phyloP scores from a whole-genome alignment of 2,329 filamentous ascomycete species.

The Sordariomycetes sp. region DNA sequence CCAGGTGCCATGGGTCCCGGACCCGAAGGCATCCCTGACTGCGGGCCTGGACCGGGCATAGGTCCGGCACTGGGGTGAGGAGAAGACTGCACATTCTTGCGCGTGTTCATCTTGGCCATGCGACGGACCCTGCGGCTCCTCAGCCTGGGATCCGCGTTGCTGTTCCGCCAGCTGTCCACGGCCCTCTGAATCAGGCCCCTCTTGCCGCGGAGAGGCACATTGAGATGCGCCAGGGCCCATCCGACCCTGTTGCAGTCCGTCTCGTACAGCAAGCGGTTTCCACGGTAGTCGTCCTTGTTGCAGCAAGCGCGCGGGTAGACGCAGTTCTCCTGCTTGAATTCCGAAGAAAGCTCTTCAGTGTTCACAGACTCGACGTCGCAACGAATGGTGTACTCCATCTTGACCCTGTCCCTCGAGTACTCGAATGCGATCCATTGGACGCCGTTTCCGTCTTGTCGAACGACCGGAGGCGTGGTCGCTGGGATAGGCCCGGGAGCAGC shows the following conservation, averaged over 20 bases:
- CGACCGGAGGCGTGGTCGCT: constrained; percentile 88
- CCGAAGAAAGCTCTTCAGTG: constrained; percentile 71
- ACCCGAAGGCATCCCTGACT: constrained; percentile 53
- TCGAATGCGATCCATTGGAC: constrained; percentile 99
- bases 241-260: constrained; percentile 99
- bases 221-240: constrained; percentile 94
- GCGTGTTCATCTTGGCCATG: constrained; percentile 91
- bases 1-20: constrained; percentile 54
- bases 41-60: constrained; percentile 58
- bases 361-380: constrained; percentile 97
- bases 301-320: constrained; percentile 95
- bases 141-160: constrained; percentile 89
- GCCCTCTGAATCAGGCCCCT: constrained; percentile 92
- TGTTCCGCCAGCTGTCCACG: constrained; percentile 98
- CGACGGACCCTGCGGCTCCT: constrained; percentile 85
- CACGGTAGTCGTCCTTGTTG: constrained; percentile 90
- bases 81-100: constrained; percentile 59
- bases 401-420: constrained; percentile 91
- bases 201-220: constrained; percentile 84
- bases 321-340: constrained; percentile 98
- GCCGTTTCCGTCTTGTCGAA: constrained; percentile 89
- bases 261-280: constrained; percentile 92
- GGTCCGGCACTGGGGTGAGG: constrained; percentile 48
- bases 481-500: constrained; percentile 94
- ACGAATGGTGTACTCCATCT: constrained; percentile 99